Conservation (phyloP, 495 filamentous ascomycete species). For the Podospora didyma region DNA sequence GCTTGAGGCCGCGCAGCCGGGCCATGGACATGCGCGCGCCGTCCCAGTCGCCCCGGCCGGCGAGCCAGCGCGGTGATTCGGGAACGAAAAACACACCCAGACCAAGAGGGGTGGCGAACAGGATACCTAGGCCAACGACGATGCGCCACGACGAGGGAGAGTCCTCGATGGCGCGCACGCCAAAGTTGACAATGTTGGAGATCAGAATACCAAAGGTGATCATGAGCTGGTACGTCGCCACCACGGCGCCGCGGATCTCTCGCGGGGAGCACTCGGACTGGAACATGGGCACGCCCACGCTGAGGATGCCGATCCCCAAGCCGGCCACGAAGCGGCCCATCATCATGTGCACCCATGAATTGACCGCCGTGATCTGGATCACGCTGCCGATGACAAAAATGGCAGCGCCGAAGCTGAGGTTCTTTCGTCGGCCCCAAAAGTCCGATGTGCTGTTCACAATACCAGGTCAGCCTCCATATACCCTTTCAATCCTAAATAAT, state of each 20-base stretch:
- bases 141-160: conserved; percentile 60
- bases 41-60: conserved; percentile 50
- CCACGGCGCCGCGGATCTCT: conserved; percentile 58
- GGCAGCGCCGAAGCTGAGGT: conserved; percentile 30
- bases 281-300: conserved; percentile 61
- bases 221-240: conserved; percentile 69
- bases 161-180: conserved; percentile 38
- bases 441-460: too few relatives aligned
- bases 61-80: conserved; percentile 60
- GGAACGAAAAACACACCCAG: conserved; percentile 58
- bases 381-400: conserved; percentile 44
- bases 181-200: conserved; percentile 66
- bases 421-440: conserved; percentile 35
- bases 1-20: conserved; percentile 59
- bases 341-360: conserved; percentile 44
- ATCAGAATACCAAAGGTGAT: conserved; percentile 75
- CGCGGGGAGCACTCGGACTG: conserved; percentile 49
- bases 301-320: conserved; percentile 62
- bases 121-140: conserved; percentile 67
- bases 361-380: conserved; percentile 53
- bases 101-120: conserved; percentile 59
- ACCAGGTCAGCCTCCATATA: too few relatives aligned
- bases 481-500: too few relatives aligned
- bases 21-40: conserved; percentile 58
- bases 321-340: conserved; percentile 55